Conservation (phyloP, 2,329 filamentous ascomycete species). For the Xylariales sp. region DNA sequence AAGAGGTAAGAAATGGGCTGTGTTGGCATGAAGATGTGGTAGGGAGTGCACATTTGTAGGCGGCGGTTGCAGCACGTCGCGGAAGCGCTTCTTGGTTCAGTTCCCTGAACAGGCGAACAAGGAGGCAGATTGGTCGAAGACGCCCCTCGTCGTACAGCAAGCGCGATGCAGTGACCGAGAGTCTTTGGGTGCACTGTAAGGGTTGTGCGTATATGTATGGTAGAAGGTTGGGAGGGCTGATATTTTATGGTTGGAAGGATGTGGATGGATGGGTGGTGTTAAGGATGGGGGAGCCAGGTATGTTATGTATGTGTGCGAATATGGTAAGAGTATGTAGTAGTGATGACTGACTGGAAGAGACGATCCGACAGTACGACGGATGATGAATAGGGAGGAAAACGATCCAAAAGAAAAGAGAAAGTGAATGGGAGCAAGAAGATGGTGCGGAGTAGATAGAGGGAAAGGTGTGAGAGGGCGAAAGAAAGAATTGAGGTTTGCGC, state of each 20-base stretch:
- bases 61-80: conserved; percentile 29
- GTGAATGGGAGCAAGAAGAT: no score
- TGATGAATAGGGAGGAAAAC: neutral
- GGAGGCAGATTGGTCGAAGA: conserved; percentile 22
- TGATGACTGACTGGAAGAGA: neutral
- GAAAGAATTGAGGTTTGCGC: conserved; percentile 2
- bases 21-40: conserved; percentile 22
- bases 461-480: neutral
- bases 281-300: neutral
- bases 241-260: neutral
- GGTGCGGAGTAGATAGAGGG: neutral
- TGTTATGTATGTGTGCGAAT: neutral
- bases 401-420: neutral
- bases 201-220: neutral
- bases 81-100: conserved; percentile 26
- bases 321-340: neutral
- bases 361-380: neutral
- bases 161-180: conserved; percentile 5
- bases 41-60: conserved; percentile 26
- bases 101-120: conserved; percentile 20
- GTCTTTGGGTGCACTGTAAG: neutral
- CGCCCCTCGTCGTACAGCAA: conserved; percentile 12
- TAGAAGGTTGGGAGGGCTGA: neutral
- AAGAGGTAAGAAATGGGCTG: conserved; percentile 20
- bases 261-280: neutral